Base-by-base conservation (phyloP, 2,329 filamentous ascomycete species). In the Basipetospora chlamydospora region DNA sequence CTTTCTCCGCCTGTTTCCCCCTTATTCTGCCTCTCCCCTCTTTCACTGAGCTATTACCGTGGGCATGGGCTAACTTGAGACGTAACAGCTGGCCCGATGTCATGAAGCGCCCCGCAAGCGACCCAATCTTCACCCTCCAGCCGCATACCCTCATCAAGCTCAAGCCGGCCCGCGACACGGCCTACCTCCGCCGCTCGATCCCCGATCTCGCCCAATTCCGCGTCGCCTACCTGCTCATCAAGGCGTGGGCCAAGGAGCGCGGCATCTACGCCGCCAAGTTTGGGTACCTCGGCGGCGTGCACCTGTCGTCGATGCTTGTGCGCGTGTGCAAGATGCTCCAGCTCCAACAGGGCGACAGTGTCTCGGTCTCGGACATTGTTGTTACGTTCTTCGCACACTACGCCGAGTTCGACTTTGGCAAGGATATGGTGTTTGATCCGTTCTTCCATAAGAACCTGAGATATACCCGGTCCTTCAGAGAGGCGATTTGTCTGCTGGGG, bases 181-280 rank as follows among this genome's bases (percentile, higher is more conserved):
- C 64, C 38, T 78, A 77, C 47, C 56, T 82, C 18, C 63, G 64
- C 16, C 62, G 64, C 8, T 75, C 73, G 0, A 56, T 80, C 9
- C 75, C 76, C 0, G 68, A 77, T 31, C 57, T 72, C 31, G 55
- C 63, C 2, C 57, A 64, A 8, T 82, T 79, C 48, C 64, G 67
- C 6, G 46, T 66, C 6, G 73, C 73, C 0, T 70, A 78, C 45
- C 63, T 70, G 2, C 60, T 67, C 38, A 63, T 82, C 47, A 75
- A 70, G 46, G 57, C 64, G 1, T 82, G 77, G 77, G 72, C 77
- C 2, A 62, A 63, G 38, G 55, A 62, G 9, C 64, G 71, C 6
- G 77, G 77, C 1, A 59, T 82, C 12, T 81, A 80, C 49, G 66
- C 72, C 0, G 65, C 73, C 2, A 71, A 65, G 33, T 80, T 80